Conservation (phyloP, 208 protist genomes). For the Paratrypanosoma confusum region DNA sequence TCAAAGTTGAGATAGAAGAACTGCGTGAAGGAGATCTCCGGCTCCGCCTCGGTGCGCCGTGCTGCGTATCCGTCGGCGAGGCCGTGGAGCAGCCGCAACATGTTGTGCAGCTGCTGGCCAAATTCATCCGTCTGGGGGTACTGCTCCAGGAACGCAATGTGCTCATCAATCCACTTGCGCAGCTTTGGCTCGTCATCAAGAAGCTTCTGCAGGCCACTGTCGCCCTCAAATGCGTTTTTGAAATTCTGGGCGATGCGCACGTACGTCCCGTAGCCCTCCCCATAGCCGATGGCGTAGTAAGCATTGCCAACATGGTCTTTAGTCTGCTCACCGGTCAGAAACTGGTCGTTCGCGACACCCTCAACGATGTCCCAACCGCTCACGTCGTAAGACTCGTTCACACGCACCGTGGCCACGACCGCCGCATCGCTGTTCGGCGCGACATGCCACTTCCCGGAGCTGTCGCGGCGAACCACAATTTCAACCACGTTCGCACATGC, state of each 20-base stretch:
- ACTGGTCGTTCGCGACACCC: slow-evolving; percentile 2
- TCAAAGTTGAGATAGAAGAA: slow-evolving; percentile 26
- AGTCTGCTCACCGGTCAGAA: not conserved
- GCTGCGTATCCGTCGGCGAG: slow-evolving; percentile 24
- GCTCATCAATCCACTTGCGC: slow-evolving; percentile 9
- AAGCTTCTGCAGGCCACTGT: slow-evolving; percentile 3
- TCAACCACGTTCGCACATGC: too few species aligned
- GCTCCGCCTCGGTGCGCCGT: not conserved
- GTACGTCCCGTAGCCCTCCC: slow-evolving; percentile 19
- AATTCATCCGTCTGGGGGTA: slow-evolving; percentile 1
- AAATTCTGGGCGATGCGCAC: slow-evolving; percentile 3
- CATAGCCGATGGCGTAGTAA: slow-evolving; percentile 18
- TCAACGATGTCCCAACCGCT: slow-evolving; percentile 18
- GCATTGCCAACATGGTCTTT: not conserved
- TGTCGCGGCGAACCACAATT: too few species aligned
- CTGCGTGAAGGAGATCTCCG: slow-evolving; percentile 3
- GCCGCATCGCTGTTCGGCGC: not conserved
- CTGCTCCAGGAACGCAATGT: slow-evolving; percentile 10
- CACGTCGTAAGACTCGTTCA: slow-evolving; percentile 7
- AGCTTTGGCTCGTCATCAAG: not conserved
- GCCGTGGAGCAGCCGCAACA: slow-evolving; percentile 15
- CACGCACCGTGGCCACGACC: slow-evolving; percentile 7
- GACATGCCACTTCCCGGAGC: too few species aligned
- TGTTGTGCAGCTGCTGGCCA: slow-evolving; percentile 8
- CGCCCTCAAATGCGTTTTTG: slow-evolving; percentile 15